Percentiles rank a stretch among this genome's conserved stretches.
Conservation (phyloP, 192 early-diverging fungal genomes). For the Funneliformis geosporum region DNA sequence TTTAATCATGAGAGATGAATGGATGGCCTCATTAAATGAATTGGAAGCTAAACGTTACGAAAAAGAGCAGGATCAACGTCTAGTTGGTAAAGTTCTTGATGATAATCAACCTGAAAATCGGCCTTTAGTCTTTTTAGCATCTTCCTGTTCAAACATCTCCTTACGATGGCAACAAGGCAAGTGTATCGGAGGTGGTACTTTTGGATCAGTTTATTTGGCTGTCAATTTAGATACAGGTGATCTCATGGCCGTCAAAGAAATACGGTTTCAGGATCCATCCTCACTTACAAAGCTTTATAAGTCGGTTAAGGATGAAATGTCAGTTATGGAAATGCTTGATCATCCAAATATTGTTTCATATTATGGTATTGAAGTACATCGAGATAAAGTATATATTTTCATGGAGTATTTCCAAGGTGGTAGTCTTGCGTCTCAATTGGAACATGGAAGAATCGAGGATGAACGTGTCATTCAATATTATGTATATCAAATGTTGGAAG, state of each 20-base stretch:
- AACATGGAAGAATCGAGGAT: constrained; percentile 78
- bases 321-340: constrained; percentile 84
- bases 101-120: constrained; percentile 75
- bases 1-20: constrained; percentile 43
- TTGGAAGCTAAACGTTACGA: constrained; percentile 55
- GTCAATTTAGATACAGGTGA: constrained; percentile 82
- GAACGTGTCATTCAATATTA: constrained; percentile 72
- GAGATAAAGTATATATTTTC: constrained; percentile 86
- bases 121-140: constrained; percentile 74
- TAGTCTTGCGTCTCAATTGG: constrained; percentile 69
- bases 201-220: constrained; percentile 84
- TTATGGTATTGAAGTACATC: constrained; percentile 88
- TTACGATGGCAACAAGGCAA: constrained; percentile 85
- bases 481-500: constrained; percentile 80
- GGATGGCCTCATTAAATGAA: constrained; percentile 51
- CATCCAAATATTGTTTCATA: constrained; percentile 91
- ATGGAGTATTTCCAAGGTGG: constrained; percentile 90
- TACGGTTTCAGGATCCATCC: constrained; percentile 75
- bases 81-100: constrained; percentile 80
- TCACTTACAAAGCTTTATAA: constrained; percentile 61
- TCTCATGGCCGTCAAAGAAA: constrained; percentile 92
- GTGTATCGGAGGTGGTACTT: constrained; percentile 84
- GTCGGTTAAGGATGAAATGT: constrained; percentile 88
- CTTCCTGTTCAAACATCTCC: constrained; percentile 75
- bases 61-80: constrained; percentile 51